A percentile compares a stretch with the other conserved stretches of the same genome.
Evolutionary conservation across 2,329 filamentous ascomycete genomes (phyloP).

Genomic region (Aspergillus niger): DNA sequence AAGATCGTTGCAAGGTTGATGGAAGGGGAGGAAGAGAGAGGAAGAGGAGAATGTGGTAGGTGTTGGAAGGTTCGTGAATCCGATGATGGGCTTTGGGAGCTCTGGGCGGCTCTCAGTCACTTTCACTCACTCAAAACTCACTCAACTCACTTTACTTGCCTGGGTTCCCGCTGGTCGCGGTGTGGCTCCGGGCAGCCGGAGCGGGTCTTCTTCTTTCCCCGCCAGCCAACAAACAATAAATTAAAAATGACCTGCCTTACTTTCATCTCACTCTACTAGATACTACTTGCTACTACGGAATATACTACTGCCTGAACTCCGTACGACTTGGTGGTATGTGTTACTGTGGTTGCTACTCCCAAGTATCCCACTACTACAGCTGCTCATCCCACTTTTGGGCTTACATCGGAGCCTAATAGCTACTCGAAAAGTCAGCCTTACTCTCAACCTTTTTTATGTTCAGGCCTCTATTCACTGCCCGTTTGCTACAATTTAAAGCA

Average conservation of each 20-base stretch:
- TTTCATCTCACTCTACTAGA: background rate
- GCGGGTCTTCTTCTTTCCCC: slow-evolving; percentile 27
- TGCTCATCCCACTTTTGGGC: background rate
- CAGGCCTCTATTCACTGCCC: background rate
- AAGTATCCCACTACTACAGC: background rate
- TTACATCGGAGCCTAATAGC: background rate
- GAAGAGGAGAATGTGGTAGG: slow-evolving; percentile 18
- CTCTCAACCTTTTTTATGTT: background rate
- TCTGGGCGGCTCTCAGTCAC: slow-evolving; percentile 10
- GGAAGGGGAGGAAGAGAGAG: slow-evolving; percentile 8
- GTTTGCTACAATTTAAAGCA: background rate
- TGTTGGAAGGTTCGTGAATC: slow-evolving; percentile 28
- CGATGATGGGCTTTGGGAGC: slow-evolving; percentile 21
- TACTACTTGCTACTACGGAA: background rate
- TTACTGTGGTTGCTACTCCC: background rate
- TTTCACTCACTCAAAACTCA: too few species aligned
- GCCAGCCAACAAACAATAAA: slow-evolving; percentile 15
- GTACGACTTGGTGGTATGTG: too few species aligned
- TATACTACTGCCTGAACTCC: background rate
- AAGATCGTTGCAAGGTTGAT: slow-evolving; percentile 15
- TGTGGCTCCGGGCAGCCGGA: slow-evolving; percentile 19
- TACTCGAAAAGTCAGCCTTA: background rate
- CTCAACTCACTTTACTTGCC: background rate
- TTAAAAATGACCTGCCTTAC: background rate
- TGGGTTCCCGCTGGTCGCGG: slow-evolving; percentile 13